phyloP scores from a whole-genome alignment of 2,329 filamentous ascomycete genomes.

The Falciphora oryzae region DNA sequence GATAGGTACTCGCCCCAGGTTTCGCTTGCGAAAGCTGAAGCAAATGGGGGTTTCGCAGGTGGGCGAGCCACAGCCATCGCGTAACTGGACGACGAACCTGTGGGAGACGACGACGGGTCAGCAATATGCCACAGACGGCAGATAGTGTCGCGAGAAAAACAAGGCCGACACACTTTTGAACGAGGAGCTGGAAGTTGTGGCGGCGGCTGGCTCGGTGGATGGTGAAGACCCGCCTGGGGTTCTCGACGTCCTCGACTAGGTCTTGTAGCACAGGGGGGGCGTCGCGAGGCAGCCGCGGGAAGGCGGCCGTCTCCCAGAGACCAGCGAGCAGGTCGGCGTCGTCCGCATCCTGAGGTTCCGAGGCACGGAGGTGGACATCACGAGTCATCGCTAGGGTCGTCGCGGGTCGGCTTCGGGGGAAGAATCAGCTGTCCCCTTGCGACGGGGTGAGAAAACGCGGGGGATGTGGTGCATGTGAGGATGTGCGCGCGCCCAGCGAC shows the following conservation, averaged over 20 bases:
- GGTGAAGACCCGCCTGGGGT: slow-evolving; percentile 54
- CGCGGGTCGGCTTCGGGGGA: not conserved
- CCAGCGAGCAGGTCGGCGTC: slow-evolving; percentile 48
- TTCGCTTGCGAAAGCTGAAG: slow-evolving; percentile 68
- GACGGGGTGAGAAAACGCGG: not conserved
- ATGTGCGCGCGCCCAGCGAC: not conserved
- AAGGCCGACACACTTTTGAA: slow-evolving; percentile 52
- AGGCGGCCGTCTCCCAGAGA: slow-evolving; percentile 57
- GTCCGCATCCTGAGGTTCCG: not conserved
- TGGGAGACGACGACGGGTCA: slow-evolving; percentile 10
- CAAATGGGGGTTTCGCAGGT: slow-evolving; percentile 72
- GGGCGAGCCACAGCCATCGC: slow-evolving; percentile 67
- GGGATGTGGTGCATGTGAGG: not conserved
- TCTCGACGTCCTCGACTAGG: slow-evolving; percentile 52
- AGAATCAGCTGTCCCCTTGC: not conserved
- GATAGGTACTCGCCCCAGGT: slow-evolving; percentile 61
- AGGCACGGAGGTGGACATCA: slow-evolving; percentile 32
- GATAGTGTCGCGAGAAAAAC: slow-evolving; percentile 1
- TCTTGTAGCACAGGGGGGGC: slow-evolving; percentile 53
- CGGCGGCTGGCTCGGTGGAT: slow-evolving; percentile 56
- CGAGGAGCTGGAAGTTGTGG: slow-evolving; percentile 59
- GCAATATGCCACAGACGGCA: not conserved
- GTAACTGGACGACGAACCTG: slow-evolving; percentile 77
- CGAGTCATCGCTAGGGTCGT: slow-evolving; percentile 36
- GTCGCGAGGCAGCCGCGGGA: slow-evolving; percentile 53